Conservation (phyloP, 2,329 filamentous ascomycete species). For the Neurospora sp. region DNA sequence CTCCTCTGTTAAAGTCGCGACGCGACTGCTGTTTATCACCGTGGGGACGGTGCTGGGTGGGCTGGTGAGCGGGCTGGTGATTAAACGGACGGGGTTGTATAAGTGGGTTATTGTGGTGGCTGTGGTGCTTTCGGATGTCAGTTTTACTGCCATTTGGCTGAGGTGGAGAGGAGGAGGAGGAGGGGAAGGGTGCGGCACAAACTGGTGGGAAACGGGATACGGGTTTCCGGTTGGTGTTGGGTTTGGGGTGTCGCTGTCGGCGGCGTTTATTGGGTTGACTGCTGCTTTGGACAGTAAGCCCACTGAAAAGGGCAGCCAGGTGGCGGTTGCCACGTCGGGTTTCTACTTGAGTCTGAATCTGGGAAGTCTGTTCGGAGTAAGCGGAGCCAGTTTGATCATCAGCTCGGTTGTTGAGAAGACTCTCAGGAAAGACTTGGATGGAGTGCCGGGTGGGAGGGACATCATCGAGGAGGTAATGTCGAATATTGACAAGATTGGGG, state of each 20-base stretch:
- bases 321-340: conserved; percentile 5
- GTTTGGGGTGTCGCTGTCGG: conserved; percentile 7
- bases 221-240: conserved; percentile 9
- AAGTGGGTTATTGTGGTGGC: conserved; percentile 2
- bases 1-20: not conserved
- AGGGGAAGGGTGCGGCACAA: not conserved
- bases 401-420: conserved; percentile 1
- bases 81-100: conserved; percentile 7
- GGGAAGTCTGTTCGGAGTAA: conserved; percentile 6
- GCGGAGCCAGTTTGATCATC: conserved; percentile 2
- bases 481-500: conserved; percentile 6
- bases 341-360: conserved; percentile 9
- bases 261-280: conserved; percentile 7
- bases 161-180: conserved; percentile 1
- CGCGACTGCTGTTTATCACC: conserved; percentile 4
- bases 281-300: not conserved
- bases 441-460: not conserved
- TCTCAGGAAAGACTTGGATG: not conserved
- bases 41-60: conserved; percentile 6
- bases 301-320: not conserved
- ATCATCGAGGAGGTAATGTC: conserved; percentile 6
- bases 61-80: conserved; percentile 3
- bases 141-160: conserved; percentile 4
- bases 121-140: not conserved
- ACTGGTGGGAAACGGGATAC: conserved; percentile 6